Evolutionary conservation across 2,329 filamentous ascomycete genomes (phyloP), one percentile per base, ranked within the genome.

Genomic region (Fusarium veterinarium): DNA sequence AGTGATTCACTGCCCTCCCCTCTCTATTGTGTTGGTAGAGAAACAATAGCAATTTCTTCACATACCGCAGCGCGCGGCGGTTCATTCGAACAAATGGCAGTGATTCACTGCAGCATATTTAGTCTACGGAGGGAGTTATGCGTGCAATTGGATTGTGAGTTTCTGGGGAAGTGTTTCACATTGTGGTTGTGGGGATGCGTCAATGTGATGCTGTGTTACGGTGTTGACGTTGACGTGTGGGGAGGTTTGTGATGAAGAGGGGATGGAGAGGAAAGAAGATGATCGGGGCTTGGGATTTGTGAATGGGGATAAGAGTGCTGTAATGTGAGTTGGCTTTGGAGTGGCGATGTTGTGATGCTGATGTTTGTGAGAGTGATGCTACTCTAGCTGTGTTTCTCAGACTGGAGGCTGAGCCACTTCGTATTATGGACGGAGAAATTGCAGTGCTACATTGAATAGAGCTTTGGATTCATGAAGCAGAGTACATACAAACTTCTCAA

Each of bases 81-180:
- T 35, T 35, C 31, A 52, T 28, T 40, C 28, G 40, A 19, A 37
- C 52, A 71, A 40, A 46, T 62, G 57, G 57, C 62, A 49, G 45
- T 33, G 67, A 48, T 37, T 48, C 58, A 64, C 52, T 51, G 53
- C 48, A 65, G 58, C 13, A 8, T 3, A 4, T 41, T 23, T 19
- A 7, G 35, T 55, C 58, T 45, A 51, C 57, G 42, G 51, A 63
- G 37, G 31, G 14, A 31, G 23, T 25, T 38, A 8, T 7, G 57
- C 17, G 30, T 60, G 44, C 33, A 41, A 60, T 69, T 69, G 66
- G 49, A 30, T 48, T 40, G 40, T 8, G 35, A 46, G 37, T 40
- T 31, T 61, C 65, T 56, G 55, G 64, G 45, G 28, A 53, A 51
- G 45, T 51, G 70, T 73, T 73, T 72, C 69, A 72, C 58, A 14